Evolutionary conservation across 768 basidiomycete species (phyloP).

Genomic region (Sarcodon aspratus): DNA sequence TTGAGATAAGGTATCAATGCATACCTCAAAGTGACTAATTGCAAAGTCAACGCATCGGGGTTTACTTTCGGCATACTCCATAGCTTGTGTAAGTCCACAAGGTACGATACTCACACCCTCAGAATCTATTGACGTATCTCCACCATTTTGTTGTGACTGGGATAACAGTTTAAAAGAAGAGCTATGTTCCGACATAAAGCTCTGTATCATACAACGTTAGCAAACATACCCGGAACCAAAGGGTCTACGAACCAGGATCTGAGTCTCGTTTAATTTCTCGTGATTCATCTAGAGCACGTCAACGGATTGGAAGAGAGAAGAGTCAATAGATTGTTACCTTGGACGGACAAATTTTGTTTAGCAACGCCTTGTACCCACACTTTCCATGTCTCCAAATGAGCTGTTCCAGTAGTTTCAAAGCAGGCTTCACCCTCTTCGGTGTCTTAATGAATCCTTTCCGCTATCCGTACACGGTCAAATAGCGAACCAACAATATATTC

Average conservation of each 20-base stretch:
- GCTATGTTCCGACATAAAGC: slow-evolving; percentile 62
- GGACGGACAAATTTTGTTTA: slow-evolving; percentile 61
- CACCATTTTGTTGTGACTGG: slow-evolving; percentile 3
- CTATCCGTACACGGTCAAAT: slow-evolving; percentile 12
- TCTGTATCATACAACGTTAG: slow-evolving; percentile 26
- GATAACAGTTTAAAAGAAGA: slow-evolving; percentile 39
- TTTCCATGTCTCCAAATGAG: slow-evolving; percentile 57
- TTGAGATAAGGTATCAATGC: not conserved
- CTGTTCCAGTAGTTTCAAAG: slow-evolving; percentile 42
- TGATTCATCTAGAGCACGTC: too few relatives aligned
- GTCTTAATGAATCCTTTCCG: slow-evolving; percentile 44
- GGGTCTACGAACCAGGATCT: too few relatives aligned
- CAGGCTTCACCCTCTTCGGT: slow-evolving; percentile 55
- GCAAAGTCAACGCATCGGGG: slow-evolving; percentile 75
- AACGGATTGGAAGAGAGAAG: too few relatives aligned
- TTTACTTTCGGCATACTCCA: slow-evolving; percentile 35
- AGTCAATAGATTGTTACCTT: slow-evolving; percentile 34
- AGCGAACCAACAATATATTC: slow-evolving; percentile 5
- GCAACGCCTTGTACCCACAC: slow-evolving; percentile 57
- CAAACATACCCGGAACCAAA: slow-evolving; percentile 1
- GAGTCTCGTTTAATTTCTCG: too few relatives aligned
- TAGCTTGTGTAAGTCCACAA: slow-evolving; percentile 36
- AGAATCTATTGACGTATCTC: slow-evolving; percentile 38
- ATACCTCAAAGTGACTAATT: slow-evolving; percentile 53
- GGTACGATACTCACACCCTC: slow-evolving; percentile 33